Conservation (phyloP, 169 alveolate genomes). For the Plasmodium gaboni region DNA sequence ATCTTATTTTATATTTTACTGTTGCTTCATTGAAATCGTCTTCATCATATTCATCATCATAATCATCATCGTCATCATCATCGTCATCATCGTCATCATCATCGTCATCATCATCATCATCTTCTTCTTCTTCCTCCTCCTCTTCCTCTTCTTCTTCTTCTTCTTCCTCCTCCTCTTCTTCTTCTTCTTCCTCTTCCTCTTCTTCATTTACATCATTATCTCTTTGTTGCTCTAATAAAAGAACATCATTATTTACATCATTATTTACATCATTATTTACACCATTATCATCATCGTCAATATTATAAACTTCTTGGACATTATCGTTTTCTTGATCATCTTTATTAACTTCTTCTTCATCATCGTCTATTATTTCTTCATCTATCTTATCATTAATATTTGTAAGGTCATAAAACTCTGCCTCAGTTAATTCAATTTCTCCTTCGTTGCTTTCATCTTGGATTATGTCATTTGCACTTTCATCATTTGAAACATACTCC, state of each 20-base stretch:
- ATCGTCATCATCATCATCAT: conserved; percentile 40
- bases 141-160: conserved; percentile 68
- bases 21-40: conserved; percentile 74
- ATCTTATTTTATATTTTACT: conserved; percentile 19
- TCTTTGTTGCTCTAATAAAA: not conserved
- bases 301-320: not conserved
- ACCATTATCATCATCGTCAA: not conserved
- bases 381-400: not conserved
- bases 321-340: not conserved
- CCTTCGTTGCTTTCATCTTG: conserved; percentile 48
- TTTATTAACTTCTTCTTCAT: not conserved
- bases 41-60: conserved; percentile 72
- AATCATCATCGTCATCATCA: conserved; percentile 58
- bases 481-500: conserved; percentile 43
- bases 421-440: conserved; percentile 12
- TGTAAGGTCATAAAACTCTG: not conserved
- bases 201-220: too few species aligned
- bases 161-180: conserved; percentile 46
- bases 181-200: conserved; percentile 25
- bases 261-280: not conserved
- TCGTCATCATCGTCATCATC: conserved; percentile 70
- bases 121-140: conserved; percentile 51
- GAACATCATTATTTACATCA: not conserved
- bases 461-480: conserved; percentile 18
- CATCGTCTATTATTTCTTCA: not conserved